Base-by-base conservation (phyloP, 208 protist genomes). In the Perkinsela sp. region DNA sequence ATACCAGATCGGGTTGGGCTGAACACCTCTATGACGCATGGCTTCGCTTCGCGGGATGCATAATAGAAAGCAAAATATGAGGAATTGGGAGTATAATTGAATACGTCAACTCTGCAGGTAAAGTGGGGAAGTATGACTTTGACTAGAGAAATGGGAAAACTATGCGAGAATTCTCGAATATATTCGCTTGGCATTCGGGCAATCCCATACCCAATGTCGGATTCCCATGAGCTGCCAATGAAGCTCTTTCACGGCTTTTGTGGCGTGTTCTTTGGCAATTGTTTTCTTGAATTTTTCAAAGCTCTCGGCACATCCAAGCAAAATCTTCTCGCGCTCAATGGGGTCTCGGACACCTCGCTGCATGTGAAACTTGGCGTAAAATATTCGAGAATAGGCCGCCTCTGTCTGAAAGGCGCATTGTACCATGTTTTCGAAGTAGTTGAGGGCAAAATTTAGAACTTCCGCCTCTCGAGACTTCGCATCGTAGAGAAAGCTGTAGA, bases 131-230 rank as follows among this genome's bases (percentile, higher is more conserved):
- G n/a, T n/a, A n/a, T n/a, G n/a, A n/a, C n/a, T n/a, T n/a, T n/a
- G n/a, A n/a, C n/a, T n/a, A n/a, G n/a, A n/a, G n/a, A n/a, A n/a
- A n/a, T n/a, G n/a, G n/a, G n/a, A n/a, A n/a, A 22, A 57, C 71
- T 85, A 87, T 66, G 76, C 78, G 16, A 87, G 77, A 6, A 71
- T 74, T 16, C 81, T 78, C 29, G 77, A 81, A 72, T 82, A 91
- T 65, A 78, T 85, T 65, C 81, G 75, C 78, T 91, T 91, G 67
- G 75, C 82, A 68, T 89, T 89, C n/a, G 86, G 86, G 72, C 82
- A 88, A 72, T 89, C 86, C 73, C 75, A 86, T 32, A 89, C 76
- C 86, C 86, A 91, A 77, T 91, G 86, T 67, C 86, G 86, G 75
- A 91, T 78, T 73, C 80, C 84, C 31, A 79, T 75, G 28, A 91